Base-by-base conservation (phyloP, 2,329 filamentous ascomycete genomes). In the Pestalotiopsis sp. region DNA sequence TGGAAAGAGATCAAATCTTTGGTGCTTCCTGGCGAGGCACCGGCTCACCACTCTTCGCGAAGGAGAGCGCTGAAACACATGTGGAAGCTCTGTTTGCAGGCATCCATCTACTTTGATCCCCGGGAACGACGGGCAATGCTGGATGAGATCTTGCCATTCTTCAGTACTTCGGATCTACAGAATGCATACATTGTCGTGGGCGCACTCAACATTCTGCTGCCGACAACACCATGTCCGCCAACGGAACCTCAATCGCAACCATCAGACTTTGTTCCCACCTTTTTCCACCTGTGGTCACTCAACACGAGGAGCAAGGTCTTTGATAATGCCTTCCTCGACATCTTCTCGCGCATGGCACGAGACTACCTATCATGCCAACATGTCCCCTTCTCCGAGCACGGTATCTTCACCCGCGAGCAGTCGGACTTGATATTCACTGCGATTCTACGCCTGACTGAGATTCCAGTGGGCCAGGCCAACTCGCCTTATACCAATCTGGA, bases 201-300 rank as follows among this genome's bases (percentile, higher is more conserved):
- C 2, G 82, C 95, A 70, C 85, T 99, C 75, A 98, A 97, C 75
- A 84, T 97, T 72, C 85, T 99, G 75, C 87, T 99, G 70, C 96
- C 96, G 20, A 98, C 95, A 7, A 89, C 91, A 45, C 91, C 94
- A 1, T 89, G 92, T 2, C 92, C 94, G 3, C 86, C 89, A 31
- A 89, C 90, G 38, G 89, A 92, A 74, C 84, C 86, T 39, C 89
- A 94, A 73, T 89, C 97, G n/a, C 91, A 94, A 73, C 95, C 96
- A 0, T 91, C 95, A 73, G 91, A 95, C 76, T 95, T 97, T 76
- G 83, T 98, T 45, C 96, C 96, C 3, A 97, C 95, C 0, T 92
- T 97, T 74, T 99, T 99, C 84, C 96, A 99, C 79, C 82, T 98
- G 1, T 99, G 96, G 96, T 96, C 95, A 1, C 86, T 98, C 57